Conservation (phyloP, 106 monocot genomes). For the Alisma plantagoaquatica region DNA sequence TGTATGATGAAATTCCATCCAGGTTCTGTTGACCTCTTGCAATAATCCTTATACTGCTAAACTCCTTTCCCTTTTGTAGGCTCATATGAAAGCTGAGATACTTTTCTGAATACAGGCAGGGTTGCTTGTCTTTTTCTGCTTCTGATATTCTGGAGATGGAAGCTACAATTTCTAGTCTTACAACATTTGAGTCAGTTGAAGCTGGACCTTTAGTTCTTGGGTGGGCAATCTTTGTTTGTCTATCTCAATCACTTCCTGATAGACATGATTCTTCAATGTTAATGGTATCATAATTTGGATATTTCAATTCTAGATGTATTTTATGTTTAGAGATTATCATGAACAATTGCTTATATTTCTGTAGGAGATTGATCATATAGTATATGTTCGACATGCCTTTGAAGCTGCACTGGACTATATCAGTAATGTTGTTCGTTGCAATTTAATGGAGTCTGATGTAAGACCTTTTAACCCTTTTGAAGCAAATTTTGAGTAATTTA, state of each 20-base stretch:
- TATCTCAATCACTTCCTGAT: conserved; percentile 65
- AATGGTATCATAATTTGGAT: conserved; percentile 31
- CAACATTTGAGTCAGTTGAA: conserved; percentile 30
- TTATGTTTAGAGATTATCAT: background rate
- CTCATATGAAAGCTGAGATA: no score
- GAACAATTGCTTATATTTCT: conserved; percentile 1
- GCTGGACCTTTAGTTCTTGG: conserved; percentile 74
- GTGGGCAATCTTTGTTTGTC: conserved; percentile 78
- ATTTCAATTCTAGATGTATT: background rate
- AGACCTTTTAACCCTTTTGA: no score
- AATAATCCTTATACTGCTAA: no score
- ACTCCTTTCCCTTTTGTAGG: background rate
- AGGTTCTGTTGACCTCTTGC: conserved; percentile 52
- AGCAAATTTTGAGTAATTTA: no score
- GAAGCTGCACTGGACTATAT: conserved; percentile 40
- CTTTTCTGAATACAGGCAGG: no score
- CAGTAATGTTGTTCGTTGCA: conserved; percentile 43
- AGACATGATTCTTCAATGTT: no score
- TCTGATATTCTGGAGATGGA: conserved; percentile 78
- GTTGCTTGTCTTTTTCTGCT: conserved; percentile 37
- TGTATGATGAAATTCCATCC: conserved; percentile 76
- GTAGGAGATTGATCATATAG: conserved; percentile 80
- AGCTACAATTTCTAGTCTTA: conserved; percentile 59
- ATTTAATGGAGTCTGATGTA: conserved; percentile 71
- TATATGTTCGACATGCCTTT: conserved; percentile 69